Percentiles rank a stretch among this genome's conserved stretches.
Evolutionary conservation across 208 protist species (phyloP).

Genomic region (Crithidia expoeki): DNA sequence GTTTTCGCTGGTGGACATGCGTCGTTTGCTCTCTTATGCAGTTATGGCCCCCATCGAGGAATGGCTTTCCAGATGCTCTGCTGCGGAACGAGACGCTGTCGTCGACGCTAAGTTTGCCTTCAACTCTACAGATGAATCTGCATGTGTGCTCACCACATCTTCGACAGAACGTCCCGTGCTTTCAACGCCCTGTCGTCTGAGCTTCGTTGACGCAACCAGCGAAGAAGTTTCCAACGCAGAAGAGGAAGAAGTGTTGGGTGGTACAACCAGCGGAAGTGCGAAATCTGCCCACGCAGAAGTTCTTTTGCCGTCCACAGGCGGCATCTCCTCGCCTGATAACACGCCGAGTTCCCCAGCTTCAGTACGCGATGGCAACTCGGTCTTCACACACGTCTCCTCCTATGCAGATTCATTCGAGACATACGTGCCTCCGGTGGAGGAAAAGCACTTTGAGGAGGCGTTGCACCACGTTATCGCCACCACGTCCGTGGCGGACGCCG

Average conservation of each 20-base stretch:
- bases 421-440: constrained; percentile 22
- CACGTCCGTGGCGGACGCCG: constrained; percentile 17
- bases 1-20: constrained; percentile 94
- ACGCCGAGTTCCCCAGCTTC: neutral
- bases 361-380: too few relatives aligned
- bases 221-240: too few relatives aligned
- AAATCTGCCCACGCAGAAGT: neutral
- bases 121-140: neutral
- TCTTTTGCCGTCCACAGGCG: neutral
- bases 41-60: constrained; percentile 93
- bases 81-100: neutral
- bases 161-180: neutral
- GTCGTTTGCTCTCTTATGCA: constrained; percentile 88
- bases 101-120: neutral
- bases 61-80: constrained; percentile 75
- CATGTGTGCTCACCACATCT: too few relatives aligned
- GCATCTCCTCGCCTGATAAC: neutral
- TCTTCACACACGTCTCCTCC: neutral
- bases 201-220: neutral
- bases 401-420: neutral
- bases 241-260: constrained; percentile 1
- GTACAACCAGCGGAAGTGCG: neutral
- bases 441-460: constrained; percentile 30
- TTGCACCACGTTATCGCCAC: constrained; percentile 22
- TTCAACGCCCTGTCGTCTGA: neutral